These are phyloP conservation scores for Wickerhamiella brachini DNA, from an alignment of 805 yeast genomes.

Conservation along the genomic window DNA sequence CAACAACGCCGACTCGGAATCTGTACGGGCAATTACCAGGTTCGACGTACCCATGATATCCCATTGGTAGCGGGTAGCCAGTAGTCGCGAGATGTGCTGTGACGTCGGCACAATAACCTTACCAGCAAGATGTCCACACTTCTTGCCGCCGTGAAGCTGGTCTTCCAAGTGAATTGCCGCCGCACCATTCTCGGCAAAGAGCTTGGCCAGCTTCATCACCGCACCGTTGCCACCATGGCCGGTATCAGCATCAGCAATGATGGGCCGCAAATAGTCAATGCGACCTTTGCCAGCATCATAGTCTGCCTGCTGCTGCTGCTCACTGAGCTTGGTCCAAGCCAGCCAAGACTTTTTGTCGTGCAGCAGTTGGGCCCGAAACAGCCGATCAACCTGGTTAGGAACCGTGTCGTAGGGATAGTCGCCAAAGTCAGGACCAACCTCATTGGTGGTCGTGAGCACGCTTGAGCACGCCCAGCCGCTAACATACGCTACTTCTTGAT, in stretches of 20 bases:
- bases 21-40: constrained; percentile 47
- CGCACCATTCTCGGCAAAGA: constrained; percentile 55
- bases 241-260: constrained; percentile 54
- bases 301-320: constrained; percentile 14
- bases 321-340: constrained; percentile 25
- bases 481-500: constrained; percentile 25
- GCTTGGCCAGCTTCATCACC: constrained; percentile 50
- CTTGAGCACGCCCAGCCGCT: constrained; percentile 25
- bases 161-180: constrained; percentile 55
- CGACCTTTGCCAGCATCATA: constrained; percentile 14
- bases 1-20: constrained; percentile 41
- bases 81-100: constrained; percentile 38
- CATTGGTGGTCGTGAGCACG: constrained; percentile 44
- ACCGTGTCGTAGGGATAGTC: constrained; percentile 59
- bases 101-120: constrained; percentile 48
- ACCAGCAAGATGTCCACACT: constrained; percentile 52
- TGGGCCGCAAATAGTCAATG: constrained; percentile 44
- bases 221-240: constrained; percentile 53
- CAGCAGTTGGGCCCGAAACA: constrained; percentile 43
- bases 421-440: constrained; percentile 53
- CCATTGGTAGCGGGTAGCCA: constrained; percentile 51
- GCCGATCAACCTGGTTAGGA: constrained; percentile 49
- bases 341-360: constrained; percentile 40
- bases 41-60: constrained; percentile 49
- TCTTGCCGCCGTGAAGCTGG: constrained; percentile 51